A percentile compares a stretch with the other conserved stretches of the same genome.
phyloP scores from a whole-genome alignment of 768 basidiomycete genomes.

The Royoungia palumana region DNA sequence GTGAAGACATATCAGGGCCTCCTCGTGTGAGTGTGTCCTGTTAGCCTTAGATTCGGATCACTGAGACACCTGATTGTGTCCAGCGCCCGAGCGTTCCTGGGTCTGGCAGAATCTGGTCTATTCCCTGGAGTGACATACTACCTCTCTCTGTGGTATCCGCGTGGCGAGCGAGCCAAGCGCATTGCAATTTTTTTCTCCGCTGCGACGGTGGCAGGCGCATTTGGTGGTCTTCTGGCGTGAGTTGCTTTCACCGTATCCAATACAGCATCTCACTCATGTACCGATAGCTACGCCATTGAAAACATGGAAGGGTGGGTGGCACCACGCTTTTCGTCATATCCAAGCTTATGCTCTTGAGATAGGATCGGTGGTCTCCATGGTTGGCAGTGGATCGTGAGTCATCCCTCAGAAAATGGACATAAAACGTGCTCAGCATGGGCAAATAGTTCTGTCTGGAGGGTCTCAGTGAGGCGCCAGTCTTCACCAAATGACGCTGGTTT shows the following conservation, averaged over 20 bases:
- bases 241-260: slow-evolving; percentile 3
- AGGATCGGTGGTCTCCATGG: slow-evolving; percentile 19
- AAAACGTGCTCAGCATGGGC: background rate
- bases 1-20: slow-evolving; percentile 25
- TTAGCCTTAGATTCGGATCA: background rate
- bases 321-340: background rate
- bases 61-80: background rate
- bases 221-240: slow-evolving; percentile 44
- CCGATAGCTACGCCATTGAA: slow-evolving; percentile 29
- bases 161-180: slow-evolving; percentile 49
- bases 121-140: slow-evolving; percentile 36
- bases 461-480: background rate
- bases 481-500: background rate
- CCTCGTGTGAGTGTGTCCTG: slow-evolving; percentile 20
- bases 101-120: slow-evolving; percentile 40
- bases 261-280: background rate
- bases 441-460: slow-evolving; percentile 25
- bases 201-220: slow-evolving; percentile 48
- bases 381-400: slow-evolving; percentile 30
- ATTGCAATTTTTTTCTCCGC: slow-evolving; percentile 59
- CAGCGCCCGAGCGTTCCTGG: slow-evolving; percentile 37
- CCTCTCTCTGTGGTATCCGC: slow-evolving; percentile 53
- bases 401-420: background rate
- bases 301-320: slow-evolving; percentile 25
- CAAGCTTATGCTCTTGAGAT: background rate